Evolutionary conservation across 441 rosid species (phyloP), one percentile per base, ranked within the genome.

Genomic region (Gossypium laxum): DNA sequence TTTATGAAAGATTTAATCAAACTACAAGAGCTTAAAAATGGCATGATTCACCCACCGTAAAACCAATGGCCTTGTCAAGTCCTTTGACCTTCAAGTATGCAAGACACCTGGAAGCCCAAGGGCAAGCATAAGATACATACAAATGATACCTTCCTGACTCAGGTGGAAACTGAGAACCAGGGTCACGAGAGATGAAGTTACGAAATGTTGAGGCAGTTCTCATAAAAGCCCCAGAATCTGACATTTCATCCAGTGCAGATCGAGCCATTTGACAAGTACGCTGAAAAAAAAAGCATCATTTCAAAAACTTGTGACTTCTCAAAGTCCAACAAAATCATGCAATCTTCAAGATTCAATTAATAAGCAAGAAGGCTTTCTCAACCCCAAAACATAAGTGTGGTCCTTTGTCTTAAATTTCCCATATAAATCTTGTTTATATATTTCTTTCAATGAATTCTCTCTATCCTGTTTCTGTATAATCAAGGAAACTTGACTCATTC

Each of bases 41-140:
- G 12, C 22, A 66, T 11, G 15, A 67, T 48, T 72, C 75, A 86
- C 85, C 72, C 45, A 88, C 97, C 83, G 94, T 86, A 81, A 89
- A 88, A 79, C 82, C 61, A 76, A 93, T 91, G 74, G 87, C 88
- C 50, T 84, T 81, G 17, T 87, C 89, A 59, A 93, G 97, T 60
- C 97, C 97, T 80, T 91, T 93, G 72, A 93, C 72, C 85, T 84
- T 88, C 79, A 93, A 77, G 80, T 76, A 88, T 12, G 96, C 84
- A 67, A 93, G 87, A 69, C 97, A 91, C 77, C 98, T 85, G 17
- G 89, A 88, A 61, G 97, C 98, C 94, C 96, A 93, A 12, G 98
- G 98, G 77, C 98, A 93, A 75, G 96, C 98, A 84, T 93, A 89
- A 1, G 98, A 93, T 68, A 93, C 78, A 54, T 93, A 93, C 24